phyloP scores from a whole-genome alignment of 495 filamentous ascomycete genomes.

The Stereocaulon alpinum region DNA sequence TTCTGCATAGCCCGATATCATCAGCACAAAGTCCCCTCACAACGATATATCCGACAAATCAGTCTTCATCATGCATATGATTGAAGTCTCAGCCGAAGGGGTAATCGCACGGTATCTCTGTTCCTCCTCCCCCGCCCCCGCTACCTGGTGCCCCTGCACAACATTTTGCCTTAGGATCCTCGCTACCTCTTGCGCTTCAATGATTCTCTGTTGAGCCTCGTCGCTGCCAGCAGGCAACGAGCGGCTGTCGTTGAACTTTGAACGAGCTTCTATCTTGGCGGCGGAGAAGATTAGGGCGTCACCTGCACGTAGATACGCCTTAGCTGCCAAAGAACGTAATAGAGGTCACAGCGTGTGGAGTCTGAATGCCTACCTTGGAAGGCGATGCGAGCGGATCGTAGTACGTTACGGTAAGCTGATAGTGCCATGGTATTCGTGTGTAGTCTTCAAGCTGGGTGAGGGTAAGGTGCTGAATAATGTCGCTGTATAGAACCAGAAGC shows the following conservation, averaged over 20 bases:
- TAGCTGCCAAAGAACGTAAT: neutral
- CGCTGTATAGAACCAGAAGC: neutral
- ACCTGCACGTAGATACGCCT: conserved; percentile 35
- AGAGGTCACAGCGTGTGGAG: neutral
- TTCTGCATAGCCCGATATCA: conserved; percentile 36
- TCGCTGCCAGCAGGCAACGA: conserved; percentile 42
- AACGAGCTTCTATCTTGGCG: conserved; percentile 58
- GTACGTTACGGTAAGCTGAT: conserved; percentile 68
- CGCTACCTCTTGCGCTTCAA: conserved; percentile 76
- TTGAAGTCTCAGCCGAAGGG: neutral
- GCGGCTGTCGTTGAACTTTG: conserved; percentile 57
- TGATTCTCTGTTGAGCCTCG: conserved; percentile 42
- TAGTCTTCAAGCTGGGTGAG: neutral
- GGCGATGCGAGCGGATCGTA: conserved; percentile 72
- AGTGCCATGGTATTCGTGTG: conserved; percentile 40
- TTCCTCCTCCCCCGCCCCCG: conserved; percentile 39
- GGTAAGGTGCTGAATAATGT: too few species aligned
- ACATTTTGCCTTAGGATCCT: conserved; percentile 72
- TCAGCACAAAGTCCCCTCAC: neutral
- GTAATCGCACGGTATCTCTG: conserved; percentile 53
- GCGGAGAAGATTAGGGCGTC: conserved; percentile 55
- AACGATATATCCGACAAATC: neutral
- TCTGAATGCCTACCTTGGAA: conserved; percentile 59
- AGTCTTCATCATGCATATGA: neutral
- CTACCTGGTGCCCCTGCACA: conserved; percentile 59